Percentiles rank a stretch among this genome's conserved stretches.
phyloP scores from a whole-genome alignment of 257 asterid species.

The Solanum pimpinellifolium region DNA sequence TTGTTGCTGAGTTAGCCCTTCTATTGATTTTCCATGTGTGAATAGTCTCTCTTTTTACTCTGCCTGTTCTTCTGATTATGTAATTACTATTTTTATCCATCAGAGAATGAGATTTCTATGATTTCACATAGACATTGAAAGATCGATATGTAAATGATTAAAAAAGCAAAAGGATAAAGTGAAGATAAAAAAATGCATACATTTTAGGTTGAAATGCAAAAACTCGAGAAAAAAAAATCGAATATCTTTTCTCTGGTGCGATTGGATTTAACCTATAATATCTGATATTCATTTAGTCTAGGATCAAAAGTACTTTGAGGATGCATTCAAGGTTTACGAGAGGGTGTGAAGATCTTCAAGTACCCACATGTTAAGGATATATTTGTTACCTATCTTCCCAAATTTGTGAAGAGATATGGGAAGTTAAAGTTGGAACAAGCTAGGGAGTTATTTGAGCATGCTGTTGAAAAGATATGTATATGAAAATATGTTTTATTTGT shows the following conservation, averaged over 20 bases:
- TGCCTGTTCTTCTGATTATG: background rate
- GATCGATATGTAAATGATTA: background rate
- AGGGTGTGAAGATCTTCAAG: constrained; percentile 92
- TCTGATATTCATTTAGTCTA: constrained; percentile 14
- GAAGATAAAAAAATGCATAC: background rate
- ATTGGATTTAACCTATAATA: background rate
- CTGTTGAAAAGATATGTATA: constrained; percentile 70
- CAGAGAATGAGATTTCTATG: background rate
- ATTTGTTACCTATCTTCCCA: constrained; percentile 81
- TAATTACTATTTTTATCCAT: background rate
- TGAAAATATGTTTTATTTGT: background rate
- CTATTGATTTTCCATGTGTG: background rate
- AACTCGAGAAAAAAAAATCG: background rate
- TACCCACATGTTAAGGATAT: constrained; percentile 93
- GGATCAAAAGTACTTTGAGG: constrained; percentile 88
- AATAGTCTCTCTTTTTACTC: background rate
- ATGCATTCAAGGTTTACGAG: constrained; percentile 88
- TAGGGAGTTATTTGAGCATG: constrained; percentile 85
- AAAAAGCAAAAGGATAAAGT: background rate
- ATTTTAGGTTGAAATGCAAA: background rate
- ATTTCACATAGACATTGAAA: background rate
- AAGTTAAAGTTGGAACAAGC: constrained; percentile 87
- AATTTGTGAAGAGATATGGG: constrained; percentile 85
- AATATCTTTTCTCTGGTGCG: background rate
- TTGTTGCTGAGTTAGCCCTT: background rate